phyloP scores from a whole-genome alignment of 108 stramenopile species.

The Fistulifera solaris region DNA sequence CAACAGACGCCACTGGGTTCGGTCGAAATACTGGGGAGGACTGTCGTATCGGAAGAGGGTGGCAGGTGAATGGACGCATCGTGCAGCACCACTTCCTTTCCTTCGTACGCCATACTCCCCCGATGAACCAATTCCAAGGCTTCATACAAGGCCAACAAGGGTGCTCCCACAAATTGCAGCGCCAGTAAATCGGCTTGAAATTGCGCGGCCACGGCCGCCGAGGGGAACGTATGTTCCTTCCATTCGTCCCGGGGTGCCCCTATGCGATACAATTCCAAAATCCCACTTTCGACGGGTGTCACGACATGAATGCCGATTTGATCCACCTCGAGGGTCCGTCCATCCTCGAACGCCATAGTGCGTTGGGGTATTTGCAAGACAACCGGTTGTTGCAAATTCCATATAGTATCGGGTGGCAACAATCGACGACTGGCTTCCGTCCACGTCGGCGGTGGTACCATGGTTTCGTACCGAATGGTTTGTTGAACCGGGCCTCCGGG shows the following conservation, averaged over 20 bases:
- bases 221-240: slow-evolving; percentile 53
- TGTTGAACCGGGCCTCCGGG: background rate
- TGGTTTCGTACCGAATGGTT: slow-evolving; percentile 10
- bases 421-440: slow-evolving; percentile 28
- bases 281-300: slow-evolving; percentile 22
- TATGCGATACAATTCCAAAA: slow-evolving; percentile 22
- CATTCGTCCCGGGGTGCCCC: slow-evolving; percentile 16
- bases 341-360: background rate
- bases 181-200: slow-evolving; percentile 63
- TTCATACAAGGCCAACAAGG: slow-evolving; percentile 40
- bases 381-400: background rate
- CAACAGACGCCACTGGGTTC: slow-evolving; percentile 40
- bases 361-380: background rate
- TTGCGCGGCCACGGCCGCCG: slow-evolving; percentile 49
- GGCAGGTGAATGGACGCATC: slow-evolving; percentile 7
- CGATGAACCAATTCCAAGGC: slow-evolving; percentile 45
- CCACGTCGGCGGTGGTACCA: slow-evolving; percentile 29
- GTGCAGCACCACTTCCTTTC: slow-evolving; percentile 27
- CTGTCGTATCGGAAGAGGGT: no score
- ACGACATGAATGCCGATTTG: slow-evolving; percentile 18
- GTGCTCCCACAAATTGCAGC: slow-evolving; percentile 37
- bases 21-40: slow-evolving; percentile 4
- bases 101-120: slow-evolving; percentile 32
- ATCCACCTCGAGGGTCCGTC: no score
- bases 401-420: slow-evolving; percentile 14